Percentiles rank a stretch among this genome's conserved stretches.
Evolutionary conservation across 352 stramenopile species (phyloP).

Genomic region (Phytopythium helicoides): DNA sequence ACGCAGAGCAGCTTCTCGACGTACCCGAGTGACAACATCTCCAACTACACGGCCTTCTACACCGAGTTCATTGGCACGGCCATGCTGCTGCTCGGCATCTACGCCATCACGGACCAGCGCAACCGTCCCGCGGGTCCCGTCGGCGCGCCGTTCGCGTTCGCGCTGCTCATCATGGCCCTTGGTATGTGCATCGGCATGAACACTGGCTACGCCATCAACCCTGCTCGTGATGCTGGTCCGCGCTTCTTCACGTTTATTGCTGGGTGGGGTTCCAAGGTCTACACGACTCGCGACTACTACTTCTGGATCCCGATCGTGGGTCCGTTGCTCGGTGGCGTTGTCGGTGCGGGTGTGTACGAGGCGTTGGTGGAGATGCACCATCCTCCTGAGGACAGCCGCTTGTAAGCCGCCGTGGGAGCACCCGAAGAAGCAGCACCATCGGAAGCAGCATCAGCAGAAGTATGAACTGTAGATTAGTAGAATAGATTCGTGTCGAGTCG

Average conservation of each 20-base stretch:
- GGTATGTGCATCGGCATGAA: constrained; percentile 61
- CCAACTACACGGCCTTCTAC: constrained; percentile 46
- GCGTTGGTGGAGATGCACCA: constrained; percentile 56
- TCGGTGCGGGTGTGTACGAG: constrained; percentile 44
- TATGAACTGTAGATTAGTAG: too few relatives aligned
- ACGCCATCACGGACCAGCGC: constrained; percentile 45
- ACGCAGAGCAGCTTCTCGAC: constrained; percentile 45
- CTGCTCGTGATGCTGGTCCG: constrained; percentile 39
- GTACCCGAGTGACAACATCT: constrained; percentile 37
- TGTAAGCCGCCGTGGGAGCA: too few relatives aligned
- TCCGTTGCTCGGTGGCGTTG: constrained; percentile 35
- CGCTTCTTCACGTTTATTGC: constrained; percentile 39
- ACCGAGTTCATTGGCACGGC: constrained; percentile 53
- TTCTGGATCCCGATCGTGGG: constrained; percentile 64
- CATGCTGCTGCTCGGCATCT: constrained; percentile 53
- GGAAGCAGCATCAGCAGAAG: too few relatives aligned
- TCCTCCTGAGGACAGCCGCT: too few relatives aligned
- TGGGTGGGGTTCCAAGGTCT: constrained; percentile 54
- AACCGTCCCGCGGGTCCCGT: constrained; percentile 42
- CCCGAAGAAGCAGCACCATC: too few relatives aligned
- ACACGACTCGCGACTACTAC: constrained; percentile 44
- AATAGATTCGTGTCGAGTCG: too few relatives aligned
- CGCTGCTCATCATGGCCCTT: constrained; percentile 52
- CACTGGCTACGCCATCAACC: constrained; percentile 45
- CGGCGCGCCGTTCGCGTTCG: constrained; percentile 39